Base-by-base conservation (phyloP, 2,329 filamentous ascomycete species). In the Colletotrichum orbiculare region DNA sequence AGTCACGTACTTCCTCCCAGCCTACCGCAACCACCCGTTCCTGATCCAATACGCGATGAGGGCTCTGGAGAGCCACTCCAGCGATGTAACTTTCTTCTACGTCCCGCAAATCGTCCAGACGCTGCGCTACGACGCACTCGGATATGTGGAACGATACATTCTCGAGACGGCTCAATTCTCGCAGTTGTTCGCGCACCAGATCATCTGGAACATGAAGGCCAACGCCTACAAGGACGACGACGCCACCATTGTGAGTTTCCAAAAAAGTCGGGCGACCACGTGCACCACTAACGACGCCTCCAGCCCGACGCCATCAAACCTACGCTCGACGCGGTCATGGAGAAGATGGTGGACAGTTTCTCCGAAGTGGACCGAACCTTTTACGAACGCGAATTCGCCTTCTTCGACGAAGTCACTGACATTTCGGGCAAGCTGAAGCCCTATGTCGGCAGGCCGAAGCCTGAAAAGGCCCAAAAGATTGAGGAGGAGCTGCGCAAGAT, bases 161-260 rank as follows among this genome's bases (percentile, higher is more conserved):
- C 85, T 98, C 13, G 96, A 99, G 79, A 97, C 96, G 1, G 96
- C 94, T 1, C 95, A 96, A 72, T 94, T 97, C 73, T 98, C 96
- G n/a, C 96, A 98, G 77, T 82, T 98, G 8, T 99, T 99, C 77
- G 95, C 96, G 2, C 96, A 99, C 76, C 96, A 99, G 73, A 98
- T 99, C 70, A 99, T 99, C 74, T 99, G 96, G 96, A 99, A 99
- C 76, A 99, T 99, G 91, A 99, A 98, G 77, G 96, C 96, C 38
- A 99, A 99, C 76, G 92, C 94, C 1, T 99, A 92, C 84, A 99
- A 97, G 77, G 96, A 99, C 69, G 95, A 99, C 72, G 93, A 97
- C 70, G 94, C 91, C 12, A 88, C 91, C 71, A 87, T 97, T 68
- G 90, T 92, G 82, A 83, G 89, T 46, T 78, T 15, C 4, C n/a